Evolutionary conservation across 108 stramenopile genomes (phyloP), one percentile per base, ranked within the genome.

Genomic region (Pseudonitzschia multiseries): DNA sequence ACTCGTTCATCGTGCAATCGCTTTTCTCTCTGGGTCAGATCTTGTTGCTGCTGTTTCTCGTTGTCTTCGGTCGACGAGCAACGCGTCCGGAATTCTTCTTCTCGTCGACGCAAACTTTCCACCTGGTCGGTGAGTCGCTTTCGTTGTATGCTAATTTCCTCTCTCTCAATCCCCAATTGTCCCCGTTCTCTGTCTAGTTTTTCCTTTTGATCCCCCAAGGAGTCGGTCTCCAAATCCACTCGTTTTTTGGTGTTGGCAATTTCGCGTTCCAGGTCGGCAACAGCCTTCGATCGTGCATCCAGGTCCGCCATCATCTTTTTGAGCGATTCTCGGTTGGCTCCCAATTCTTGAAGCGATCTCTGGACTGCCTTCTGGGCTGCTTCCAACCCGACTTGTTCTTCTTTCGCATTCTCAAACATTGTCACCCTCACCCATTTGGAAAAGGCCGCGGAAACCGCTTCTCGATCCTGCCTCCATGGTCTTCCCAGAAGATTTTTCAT

Each of bases 401-500:
- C 76, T 33, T 24, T 46, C 26, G 27, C 68, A 40, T 69, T 78
- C 32, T 83, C 70, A 72, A 83, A 83, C 82, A 83, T 75, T 8
- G 77, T 68, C 5, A 75, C 77, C 20, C 82, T 73, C 13, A 78
- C 74, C 82, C 82, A 83, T 33, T 83, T 83, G 36, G 82, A 83
- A 75, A 78, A 83, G 17, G 82, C 77, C 5, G 82, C 82, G 44
- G 76, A 78, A 24, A 83, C 59, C n/a, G 70, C 73, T 53, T 83
- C 82, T 53, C 66, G 73, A 20, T 83, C 82, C 54, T 83, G 73
- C 24, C 77, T 67, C 73, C 74, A 74, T 6, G 72, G 81, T 20
- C 71, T 31, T 13, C 63, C 44, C 42, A 82, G 26, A 22, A 78
- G n/a, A 8, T 33, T 51, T 18, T 20, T 57, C 72, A 82, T 36